Base-by-base conservation (phyloP, 108 stramenopile species). In the Cyclotella sp. region DNA sequence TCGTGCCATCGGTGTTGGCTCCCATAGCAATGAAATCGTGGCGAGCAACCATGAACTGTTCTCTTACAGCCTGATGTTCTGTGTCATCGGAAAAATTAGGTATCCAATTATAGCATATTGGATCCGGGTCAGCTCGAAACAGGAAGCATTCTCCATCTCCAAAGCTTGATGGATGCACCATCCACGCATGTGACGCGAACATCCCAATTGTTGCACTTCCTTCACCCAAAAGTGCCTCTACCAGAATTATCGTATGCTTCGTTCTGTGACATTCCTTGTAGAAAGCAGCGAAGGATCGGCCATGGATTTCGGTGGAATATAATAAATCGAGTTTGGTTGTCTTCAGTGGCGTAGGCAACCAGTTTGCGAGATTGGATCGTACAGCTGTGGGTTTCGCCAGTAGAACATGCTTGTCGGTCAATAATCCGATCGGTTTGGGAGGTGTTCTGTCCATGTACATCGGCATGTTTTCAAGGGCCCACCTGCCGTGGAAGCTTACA, bases 131-230 rank as follows among this genome's bases (percentile, higher is more conserved):
- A n/a, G 83, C 72, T 68, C 92, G 86, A 73, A 95, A 95, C 58
- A 95, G 62, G 64, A 95, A 91, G 70, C 92, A 93, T 44, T 80
- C 84, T 10, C 92, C 92, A 77, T 92, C 92, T 13, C 92, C 94
- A 64, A 92, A 93, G 9, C 83, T 70, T 55, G 65, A 63, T 18
- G 79, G 64, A 9, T 82, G 83, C 22, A 72, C 70, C n/a, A 86
- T 81, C 94, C 94, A 95, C 24, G 88, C 79, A 57, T 93, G 87
- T 24, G 90, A 86, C 9, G 92, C 91, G 76, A 87, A 95, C 87
- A 90, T 88, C 41, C 94, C 94, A 73, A 95, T 83, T 12, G 79
- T 79, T 24, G 79, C 82, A 22, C 59, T 70, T 19, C n/a, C 51
- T 14, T 39, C 42, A 30, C 43, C 60, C 40, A 19, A 68, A 15